phyloP scores from a whole-genome alignment of 176 grass and related monocot species.

The Musa itinerans region DNA sequence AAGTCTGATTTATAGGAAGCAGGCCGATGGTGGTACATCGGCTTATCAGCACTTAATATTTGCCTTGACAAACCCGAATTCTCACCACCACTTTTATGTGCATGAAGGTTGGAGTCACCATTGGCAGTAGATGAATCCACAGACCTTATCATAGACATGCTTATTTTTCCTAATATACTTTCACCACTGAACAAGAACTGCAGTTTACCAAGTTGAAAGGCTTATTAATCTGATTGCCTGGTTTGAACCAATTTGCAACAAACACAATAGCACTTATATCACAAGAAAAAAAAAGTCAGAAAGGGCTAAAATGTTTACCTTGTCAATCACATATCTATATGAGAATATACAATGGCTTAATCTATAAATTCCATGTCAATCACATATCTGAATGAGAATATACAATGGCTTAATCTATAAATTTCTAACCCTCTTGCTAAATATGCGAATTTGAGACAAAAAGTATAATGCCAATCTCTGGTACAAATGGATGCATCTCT shows the following conservation, averaged over 20 bases:
- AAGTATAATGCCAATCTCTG: too few species aligned
- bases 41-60: background rate
- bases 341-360: background rate
- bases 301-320: background rate
- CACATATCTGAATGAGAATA: too few species aligned
- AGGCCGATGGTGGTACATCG: slow-evolving; percentile 39
- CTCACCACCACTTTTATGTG: slow-evolving; percentile 25
- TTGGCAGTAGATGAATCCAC: slow-evolving; percentile 23
- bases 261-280: background rate
- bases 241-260: background rate
- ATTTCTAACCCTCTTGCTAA: too few species aligned
- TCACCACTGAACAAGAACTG: background rate
- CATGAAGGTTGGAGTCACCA: slow-evolving; percentile 38
- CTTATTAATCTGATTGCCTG: background rate
- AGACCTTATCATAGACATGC: slow-evolving; percentile 31
- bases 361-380: too few species aligned
- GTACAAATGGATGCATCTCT: too few species aligned
- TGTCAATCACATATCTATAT: background rate
- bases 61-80: slow-evolving; percentile 19
- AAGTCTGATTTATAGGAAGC: slow-evolving; percentile 41
- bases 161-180: slow-evolving; percentile 14
- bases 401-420: too few species aligned
- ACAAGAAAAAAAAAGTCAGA: background rate
- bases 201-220: background rate
- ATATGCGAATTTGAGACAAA: too few species aligned